phyloP scores from a whole-genome alignment of 495 filamentous ascomycete genomes.

The Neurospora pannonica region DNA sequence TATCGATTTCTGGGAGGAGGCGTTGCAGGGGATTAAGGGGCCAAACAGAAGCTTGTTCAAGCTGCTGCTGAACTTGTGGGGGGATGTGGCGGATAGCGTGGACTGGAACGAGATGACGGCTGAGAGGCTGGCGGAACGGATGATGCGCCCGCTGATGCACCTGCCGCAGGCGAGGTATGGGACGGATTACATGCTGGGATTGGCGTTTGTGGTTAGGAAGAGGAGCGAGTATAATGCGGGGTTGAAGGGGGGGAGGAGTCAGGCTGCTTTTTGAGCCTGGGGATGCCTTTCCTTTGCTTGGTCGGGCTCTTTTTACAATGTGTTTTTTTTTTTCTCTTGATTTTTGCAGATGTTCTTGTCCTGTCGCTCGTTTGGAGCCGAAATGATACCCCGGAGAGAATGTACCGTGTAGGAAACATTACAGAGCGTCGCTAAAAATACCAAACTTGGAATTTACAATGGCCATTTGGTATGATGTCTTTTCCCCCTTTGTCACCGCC shows the following conservation, averaged over 20 bases:
- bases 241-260: conserved; percentile 21
- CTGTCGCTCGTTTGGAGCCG: background rate
- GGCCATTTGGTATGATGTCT: no score
- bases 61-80: conserved; percentile 35
- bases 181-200: conserved; percentile 31
- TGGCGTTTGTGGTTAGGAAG: conserved; percentile 39
- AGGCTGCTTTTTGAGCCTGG: conserved; percentile 18
- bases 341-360: background rate
- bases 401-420: background rate
- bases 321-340: background rate
- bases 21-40: conserved; percentile 29
- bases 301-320: background rate
- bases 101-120: conserved; percentile 37
- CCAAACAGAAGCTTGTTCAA: conserved; percentile 30
- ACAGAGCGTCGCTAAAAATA: background rate
- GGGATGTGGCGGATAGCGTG: conserved; percentile 25
- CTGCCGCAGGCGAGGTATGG: conserved; percentile 18
- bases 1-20: conserved; percentile 41
- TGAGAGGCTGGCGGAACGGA: conserved; percentile 29
- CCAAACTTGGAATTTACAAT: background rate
- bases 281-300: background rate
- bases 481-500: background rate
- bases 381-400: background rate
- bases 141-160: conserved; percentile 34
- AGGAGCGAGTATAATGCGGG: conserved; percentile 28